Evolutionary conservation across 164 flowering plant species (phyloP).

Genomic region (Aristolochia fimbriata): DNA sequence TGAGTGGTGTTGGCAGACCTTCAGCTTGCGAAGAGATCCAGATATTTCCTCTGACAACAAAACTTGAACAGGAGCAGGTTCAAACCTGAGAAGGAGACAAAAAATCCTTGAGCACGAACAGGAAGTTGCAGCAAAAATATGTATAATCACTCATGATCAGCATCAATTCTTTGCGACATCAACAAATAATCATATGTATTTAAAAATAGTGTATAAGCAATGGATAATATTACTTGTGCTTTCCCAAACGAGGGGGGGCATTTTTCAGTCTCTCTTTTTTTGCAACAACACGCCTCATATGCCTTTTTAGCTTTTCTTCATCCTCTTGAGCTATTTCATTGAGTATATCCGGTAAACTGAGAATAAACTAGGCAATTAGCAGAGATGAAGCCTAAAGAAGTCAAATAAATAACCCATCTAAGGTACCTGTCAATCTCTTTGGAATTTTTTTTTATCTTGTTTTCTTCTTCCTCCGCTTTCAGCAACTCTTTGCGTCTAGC

Average conservation of each 20-base stretch:
- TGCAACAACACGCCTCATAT: constrained; percentile 51
- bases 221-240: constrained; percentile 44
- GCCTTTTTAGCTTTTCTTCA: constrained; percentile 66
- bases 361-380: not conserved
- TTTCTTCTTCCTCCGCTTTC: constrained; percentile 54
- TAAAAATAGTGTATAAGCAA: not conserved
- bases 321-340: constrained; percentile 84
- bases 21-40: constrained; percentile 83
- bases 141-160: not conserved
- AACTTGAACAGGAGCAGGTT: constrained; percentile 86
- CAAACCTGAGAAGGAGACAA: constrained; percentile 41
- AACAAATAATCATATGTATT: not conserved
- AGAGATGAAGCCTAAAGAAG: not conserved
- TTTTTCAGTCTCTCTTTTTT: constrained; percentile 68
- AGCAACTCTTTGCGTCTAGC: constrained; percentile 58
- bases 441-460: constrained; percentile 35
- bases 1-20: constrained; percentile 44
- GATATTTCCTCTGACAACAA: constrained; percentile 80
- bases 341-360: constrained; percentile 70
- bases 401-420: no score
- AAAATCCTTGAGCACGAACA: not conserved
- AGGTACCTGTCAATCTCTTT: constrained; percentile 74
- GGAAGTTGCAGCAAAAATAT: not conserved
- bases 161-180: not conserved
- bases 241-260: constrained; percentile 91